Evolutionary conservation across 2,329 filamentous ascomycete species (phyloP).

Genomic region (Ophiocordyceps robertsii): DNA sequence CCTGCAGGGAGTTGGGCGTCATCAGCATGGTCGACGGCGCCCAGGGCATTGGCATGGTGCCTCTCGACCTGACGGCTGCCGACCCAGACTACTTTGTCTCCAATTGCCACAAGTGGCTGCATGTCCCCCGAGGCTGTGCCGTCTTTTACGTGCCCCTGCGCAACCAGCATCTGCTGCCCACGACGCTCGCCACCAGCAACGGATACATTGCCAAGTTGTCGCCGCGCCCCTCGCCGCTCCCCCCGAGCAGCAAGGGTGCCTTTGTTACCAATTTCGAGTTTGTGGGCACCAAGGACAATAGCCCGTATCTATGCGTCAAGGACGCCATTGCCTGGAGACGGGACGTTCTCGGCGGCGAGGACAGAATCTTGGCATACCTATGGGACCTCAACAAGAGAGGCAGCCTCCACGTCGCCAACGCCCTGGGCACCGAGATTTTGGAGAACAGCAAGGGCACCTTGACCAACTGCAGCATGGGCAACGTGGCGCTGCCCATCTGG

Average conservation of each 20-base stretch:
- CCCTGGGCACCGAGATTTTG: constrained; percentile 57
- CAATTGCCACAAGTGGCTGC: constrained; percentile 89
- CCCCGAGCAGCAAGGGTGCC: constrained; percentile 30
- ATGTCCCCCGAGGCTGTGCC: constrained; percentile 65
- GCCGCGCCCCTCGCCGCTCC: constrained; percentile 25
- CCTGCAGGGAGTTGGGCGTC: constrained; percentile 54
- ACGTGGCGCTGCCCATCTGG: constrained; percentile 57
- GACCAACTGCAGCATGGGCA: constrained; percentile 55
- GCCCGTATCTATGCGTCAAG: constrained; percentile 58
- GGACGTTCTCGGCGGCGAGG: constrained; percentile 60
- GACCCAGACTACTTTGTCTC: constrained; percentile 78
- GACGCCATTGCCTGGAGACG: constrained; percentile 59
- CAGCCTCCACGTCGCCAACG: constrained; percentile 43
- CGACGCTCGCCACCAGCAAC: constrained; percentile 68
- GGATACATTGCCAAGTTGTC: constrained; percentile 46
- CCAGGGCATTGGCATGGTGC: constrained; percentile 70
- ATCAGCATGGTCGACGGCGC: constrained; percentile 72
- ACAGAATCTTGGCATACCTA: constrained; percentile 50
- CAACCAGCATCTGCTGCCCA: constrained; percentile 63
- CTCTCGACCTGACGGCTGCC: constrained; percentile 49
- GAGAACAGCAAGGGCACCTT: constrained; percentile 51
- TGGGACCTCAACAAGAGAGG: constrained; percentile 49
- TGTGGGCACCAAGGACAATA: constrained; percentile 60
- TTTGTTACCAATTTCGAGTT: constrained; percentile 67
- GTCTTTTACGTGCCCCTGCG: constrained; percentile 64